Conservation (phyloP, 192 early-diverging fungal species). For the Rhizophagus prolifer region DNA sequence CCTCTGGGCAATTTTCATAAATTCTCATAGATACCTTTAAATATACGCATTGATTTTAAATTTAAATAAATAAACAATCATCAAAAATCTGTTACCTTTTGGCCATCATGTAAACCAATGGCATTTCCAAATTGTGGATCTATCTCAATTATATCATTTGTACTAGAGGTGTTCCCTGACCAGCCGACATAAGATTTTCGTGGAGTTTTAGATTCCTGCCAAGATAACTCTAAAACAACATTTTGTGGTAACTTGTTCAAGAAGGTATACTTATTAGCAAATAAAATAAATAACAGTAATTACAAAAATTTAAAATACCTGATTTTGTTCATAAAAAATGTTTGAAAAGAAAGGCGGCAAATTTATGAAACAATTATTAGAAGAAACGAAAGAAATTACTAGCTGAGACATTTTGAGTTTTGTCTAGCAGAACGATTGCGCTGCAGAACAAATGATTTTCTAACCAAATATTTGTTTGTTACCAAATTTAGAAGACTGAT, state of each 20-base stretch:
- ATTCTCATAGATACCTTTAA: constrained; percentile 59
- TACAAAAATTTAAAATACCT: neutral
- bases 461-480: too few species aligned
- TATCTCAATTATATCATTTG: constrained; percentile 60
- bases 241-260: constrained; percentile 53
- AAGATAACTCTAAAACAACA: constrained; percentile 57
- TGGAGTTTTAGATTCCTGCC: constrained; percentile 39
- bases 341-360: neutral
- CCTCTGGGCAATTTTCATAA: constrained; percentile 52
- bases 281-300: neutral
- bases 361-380: constrained; percentile 1
- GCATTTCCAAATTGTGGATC: constrained; percentile 67
- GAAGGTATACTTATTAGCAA: neutral
- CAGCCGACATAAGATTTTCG: constrained; percentile 60
- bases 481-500: too few species aligned
- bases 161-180: constrained; percentile 49
- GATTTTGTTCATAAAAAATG: neutral
- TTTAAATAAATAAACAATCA: neutral
- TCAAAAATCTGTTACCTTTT: constrained; percentile 42
- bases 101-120: constrained; percentile 63
- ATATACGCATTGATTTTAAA: neutral
- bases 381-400: constrained; percentile 3
- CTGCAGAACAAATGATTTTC: too few species aligned
- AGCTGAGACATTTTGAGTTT: neutral
- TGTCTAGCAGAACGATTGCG: too few species aligned